Base-by-base conservation (phyloP, 164 flowering plant species). In the Vitis vinifera region DNA sequence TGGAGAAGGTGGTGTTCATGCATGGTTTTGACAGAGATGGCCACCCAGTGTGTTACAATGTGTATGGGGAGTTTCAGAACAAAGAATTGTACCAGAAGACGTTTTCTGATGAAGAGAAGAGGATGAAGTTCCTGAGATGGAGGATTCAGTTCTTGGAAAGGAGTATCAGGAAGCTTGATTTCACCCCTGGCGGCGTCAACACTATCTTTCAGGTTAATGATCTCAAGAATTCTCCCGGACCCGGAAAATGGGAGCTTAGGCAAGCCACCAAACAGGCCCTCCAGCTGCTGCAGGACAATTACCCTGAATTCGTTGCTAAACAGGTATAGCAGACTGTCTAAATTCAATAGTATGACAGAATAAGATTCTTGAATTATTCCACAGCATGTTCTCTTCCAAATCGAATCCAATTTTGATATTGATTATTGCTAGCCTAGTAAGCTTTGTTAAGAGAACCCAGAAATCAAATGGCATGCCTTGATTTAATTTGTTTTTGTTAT, bases 271-370 rank as follows among this genome's bases (percentile, higher is more conserved):
- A 77, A 30, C 83, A 82, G 68, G 83, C 86, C 23, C 68, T 86
- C 19, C 80, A 75, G 17, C 14, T 86, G 66, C 78, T 86, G 27
- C 89, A 86, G 78, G 89, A 86, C 68, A 86, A 86, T 65, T 86
- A 86, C 69, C 89, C 89, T n/a, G 87, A 84, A 65, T 84, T 86
- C 57, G 87, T 82, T 14, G 80, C 86, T 29, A 86, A 86, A 59
- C 89, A 86, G 88, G 89, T 84, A 59, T 13, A 3, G 31, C 3
- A 14, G 44, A 37, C 27, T 23, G 27, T 23, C 27, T 23, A 23
- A 23, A 23, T 23, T 23, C 27, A 23, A 23, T 23, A 23, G 27
- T 23, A 23, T 23, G 27, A 23, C 27, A 23, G 27, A 23, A 23
- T 1, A 1, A 23, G 27, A 23, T 23, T 23, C 27, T 23, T 23